Percentiles rank a stretch among this genome's conserved stretches.
phyloP scores from a whole-genome alignment of 495 filamentous ascomycete species.

The Xylaria castorea region DNA sequence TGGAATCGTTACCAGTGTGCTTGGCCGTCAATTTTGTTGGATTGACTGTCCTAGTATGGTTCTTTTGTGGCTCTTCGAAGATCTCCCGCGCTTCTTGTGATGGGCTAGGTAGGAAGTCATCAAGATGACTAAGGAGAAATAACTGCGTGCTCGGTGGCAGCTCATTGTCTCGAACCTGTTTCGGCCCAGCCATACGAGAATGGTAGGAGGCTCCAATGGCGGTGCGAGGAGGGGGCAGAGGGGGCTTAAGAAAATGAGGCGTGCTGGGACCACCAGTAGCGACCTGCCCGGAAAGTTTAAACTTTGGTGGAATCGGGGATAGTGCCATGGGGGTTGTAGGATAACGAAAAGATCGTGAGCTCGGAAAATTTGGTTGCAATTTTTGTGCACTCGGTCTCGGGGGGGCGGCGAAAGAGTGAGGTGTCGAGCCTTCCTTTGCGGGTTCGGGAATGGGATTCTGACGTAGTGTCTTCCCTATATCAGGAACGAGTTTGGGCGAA shows the following conservation, averaged over 20 bases:
- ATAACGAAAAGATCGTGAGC: conserved; percentile 28
- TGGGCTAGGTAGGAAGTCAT: conserved; percentile 56
- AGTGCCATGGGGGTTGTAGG: conserved; percentile 34
- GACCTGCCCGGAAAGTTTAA: conserved; percentile 27
- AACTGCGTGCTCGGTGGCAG: conserved; percentile 51
- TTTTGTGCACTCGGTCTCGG: neutral
- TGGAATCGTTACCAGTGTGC: neutral
- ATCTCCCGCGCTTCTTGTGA: conserved; percentile 56
- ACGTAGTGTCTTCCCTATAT: conserved; percentile 4
- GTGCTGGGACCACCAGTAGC: conserved; percentile 22
- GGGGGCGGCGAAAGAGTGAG: neutral
- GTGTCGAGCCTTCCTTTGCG: conserved; percentile 3
- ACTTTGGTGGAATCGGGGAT: conserved; percentile 33
- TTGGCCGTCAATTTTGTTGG: neutral
- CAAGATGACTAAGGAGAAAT: conserved; percentile 53
- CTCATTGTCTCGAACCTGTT: conserved; percentile 4
- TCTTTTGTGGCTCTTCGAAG: conserved; percentile 39
- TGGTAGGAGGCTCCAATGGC: neutral
- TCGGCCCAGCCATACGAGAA: neutral
- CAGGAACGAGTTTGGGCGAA: conserved; percentile 18
- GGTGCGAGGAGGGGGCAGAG: conserved; percentile 14
- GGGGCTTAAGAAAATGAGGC: conserved; percentile 33
- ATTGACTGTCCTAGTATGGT: neutral
- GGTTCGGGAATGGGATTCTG: conserved; percentile 1
- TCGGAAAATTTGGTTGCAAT: neutral